Evolutionary conservation across 257 asterid species (phyloP), one percentile per base, ranked within the genome.

Genomic region (Paraleonurus japonicus): DNA sequence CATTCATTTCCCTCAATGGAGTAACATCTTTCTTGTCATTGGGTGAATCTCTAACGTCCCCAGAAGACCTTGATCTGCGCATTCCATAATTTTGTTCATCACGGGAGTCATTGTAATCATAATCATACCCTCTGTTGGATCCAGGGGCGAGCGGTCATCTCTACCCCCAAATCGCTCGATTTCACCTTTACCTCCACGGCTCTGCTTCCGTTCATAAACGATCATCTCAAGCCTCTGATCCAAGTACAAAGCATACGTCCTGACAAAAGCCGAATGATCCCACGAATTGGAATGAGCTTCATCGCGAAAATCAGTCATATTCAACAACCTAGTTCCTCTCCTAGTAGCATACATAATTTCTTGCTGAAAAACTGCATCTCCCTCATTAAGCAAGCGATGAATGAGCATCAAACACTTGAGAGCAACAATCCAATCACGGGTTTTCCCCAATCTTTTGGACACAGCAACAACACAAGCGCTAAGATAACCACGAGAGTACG

Each of bases 371-470:
- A 86, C 81, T 8, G 75, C 23, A 35, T 85, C 91, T 1, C 95
- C 95, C 48, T 90, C 96, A 26, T 82, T 90, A 54, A 90, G 83
- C 67, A 90, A 76, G 0, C 96, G 89, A 55, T 90, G 92, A 20
- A 79, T 62, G 9, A 89, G 82, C 86, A 85, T 84, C 82, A 89
- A 79, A 71, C 96, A 87, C 83, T 90, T 90, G 32, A 90, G 84
- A 13, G 95, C 96, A 23, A 90, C 96, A 20, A 90, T 85, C 96
- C 96, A 90, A 68, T 90, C 96, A 16, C 96, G 88, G 4, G 96
- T 90, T 71, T 90, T 90, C 0, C 96, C 89, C 76, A 90, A 80
- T 70, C 96, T 73, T 43, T 75, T 90, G 0, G 96, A 85, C n/a
- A 90, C 54, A 6, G 82, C 58, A 0, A 81, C 80, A 15, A 90